Conservation (phyloP, 2,329 filamentous ascomycete species). For the Ophiobolus disseminans region DNA sequence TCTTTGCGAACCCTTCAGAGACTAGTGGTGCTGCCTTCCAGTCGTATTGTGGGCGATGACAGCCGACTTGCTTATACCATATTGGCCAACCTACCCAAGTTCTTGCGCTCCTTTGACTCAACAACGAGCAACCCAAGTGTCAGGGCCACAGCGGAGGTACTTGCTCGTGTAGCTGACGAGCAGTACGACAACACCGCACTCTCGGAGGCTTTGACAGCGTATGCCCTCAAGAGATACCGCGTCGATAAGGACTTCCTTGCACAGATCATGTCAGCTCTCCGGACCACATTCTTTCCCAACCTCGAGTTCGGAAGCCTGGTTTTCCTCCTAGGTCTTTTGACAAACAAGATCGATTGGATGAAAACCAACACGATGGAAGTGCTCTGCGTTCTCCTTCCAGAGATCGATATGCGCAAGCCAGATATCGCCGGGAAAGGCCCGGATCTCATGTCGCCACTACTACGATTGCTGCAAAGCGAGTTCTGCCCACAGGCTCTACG, state of each 20-base stretch:
- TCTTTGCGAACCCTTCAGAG: conserved; percentile 80
- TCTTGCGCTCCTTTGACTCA: conserved; percentile 79
- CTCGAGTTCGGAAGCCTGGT: conserved; percentile 85
- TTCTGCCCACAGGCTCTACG: conserved; percentile 91
- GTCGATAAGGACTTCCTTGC: conserved; percentile 77
- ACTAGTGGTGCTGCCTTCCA: conserved; percentile 79
- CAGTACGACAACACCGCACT: conserved; percentile 72
- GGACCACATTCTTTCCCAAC: conserved; percentile 78
- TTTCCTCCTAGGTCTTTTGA: conserved; percentile 89
- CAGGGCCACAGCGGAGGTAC: conserved; percentile 69
- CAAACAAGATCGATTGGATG: conserved; percentile 87
- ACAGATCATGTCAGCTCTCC: conserved; percentile 76
- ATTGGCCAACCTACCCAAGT: conserved; percentile 90
- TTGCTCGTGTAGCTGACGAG: conserved; percentile 78
- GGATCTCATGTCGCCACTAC: conserved; percentile 90
- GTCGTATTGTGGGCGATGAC: conserved; percentile 80
- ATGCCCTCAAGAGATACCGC: conserved; percentile 70
- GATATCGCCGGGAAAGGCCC: conserved; percentile 91
- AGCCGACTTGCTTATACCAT: conserved; percentile 82
- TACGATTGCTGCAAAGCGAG: conserved; percentile 88
- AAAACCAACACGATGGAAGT: conserved; percentile 93
- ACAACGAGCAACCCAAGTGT: conserved; percentile 56
- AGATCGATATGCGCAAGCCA: conserved; percentile 90
- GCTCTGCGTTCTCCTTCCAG: conserved; percentile 81
- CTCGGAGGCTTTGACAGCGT: conserved; percentile 72